These are phyloP conservation scores for Asparagopsis taxiformis DNA, from an alignment of 31 red algal genomes.

Conservation along the genomic window DNA sequence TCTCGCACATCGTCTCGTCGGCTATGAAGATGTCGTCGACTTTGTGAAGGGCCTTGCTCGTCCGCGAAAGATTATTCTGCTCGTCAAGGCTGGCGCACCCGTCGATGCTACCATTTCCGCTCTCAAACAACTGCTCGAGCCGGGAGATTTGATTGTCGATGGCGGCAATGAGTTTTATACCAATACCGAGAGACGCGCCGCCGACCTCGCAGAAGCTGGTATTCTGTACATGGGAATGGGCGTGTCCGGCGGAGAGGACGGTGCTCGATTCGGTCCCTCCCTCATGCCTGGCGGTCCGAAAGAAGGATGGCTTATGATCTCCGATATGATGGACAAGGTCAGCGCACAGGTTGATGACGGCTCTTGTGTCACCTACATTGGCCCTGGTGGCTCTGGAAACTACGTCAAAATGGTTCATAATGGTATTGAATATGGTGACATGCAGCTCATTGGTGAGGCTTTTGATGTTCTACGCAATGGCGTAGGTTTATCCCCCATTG, in stretches of 20 bases:
- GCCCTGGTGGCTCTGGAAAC: constrained; percentile 92
- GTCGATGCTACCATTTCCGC: constrained; percentile 89
- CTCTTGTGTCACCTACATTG: constrained; percentile 94
- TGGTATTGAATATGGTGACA: constrained; percentile 98
- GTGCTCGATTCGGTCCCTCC: constrained; percentile 88
- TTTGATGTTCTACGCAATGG: constrained; percentile 81
- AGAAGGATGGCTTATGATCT: constrained; percentile 61
- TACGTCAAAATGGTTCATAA: constrained; percentile 99
- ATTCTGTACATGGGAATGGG: constrained; percentile 97
- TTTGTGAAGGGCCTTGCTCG: constrained; percentile 54
- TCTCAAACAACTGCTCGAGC: constrained; percentile 67
- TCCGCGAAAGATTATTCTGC: constrained; percentile 91
- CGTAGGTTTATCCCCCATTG: constrained; percentile 10
- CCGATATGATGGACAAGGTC: constrained; percentile 68
- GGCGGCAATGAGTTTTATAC: constrained; percentile 98
- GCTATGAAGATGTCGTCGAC: constrained; percentile 67
- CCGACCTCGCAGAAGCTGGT: constrained; percentile 48
- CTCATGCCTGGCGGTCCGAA: constrained; percentile 96
- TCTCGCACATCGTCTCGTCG: constrained; percentile 34
- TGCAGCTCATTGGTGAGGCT: constrained; percentile 99
- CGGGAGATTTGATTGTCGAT: constrained; percentile 98
- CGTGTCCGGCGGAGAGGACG: constrained; percentile 98
- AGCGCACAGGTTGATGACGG: constrained; percentile 94
- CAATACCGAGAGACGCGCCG: constrained; percentile 86
- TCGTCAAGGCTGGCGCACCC: constrained; percentile 92